A percentile compares a stretch with the other conserved stretches of the same genome.
Evolutionary conservation across 768 basidiomycete genomes (phyloP).

Genomic region (Tulasnella sp.): DNA sequence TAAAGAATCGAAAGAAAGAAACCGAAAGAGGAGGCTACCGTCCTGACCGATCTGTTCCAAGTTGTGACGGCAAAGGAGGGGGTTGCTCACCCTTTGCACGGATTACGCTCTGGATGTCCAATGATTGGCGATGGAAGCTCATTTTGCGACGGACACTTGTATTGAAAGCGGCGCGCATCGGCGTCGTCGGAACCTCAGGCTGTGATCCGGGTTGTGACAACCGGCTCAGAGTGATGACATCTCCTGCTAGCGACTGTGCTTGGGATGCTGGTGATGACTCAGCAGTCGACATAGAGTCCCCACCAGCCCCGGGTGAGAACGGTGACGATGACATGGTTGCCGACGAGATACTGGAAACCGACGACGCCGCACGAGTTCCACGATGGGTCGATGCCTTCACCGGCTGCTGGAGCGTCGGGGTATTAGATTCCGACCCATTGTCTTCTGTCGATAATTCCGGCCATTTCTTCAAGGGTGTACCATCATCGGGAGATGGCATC

Average conservation of each 20-base stretch:
- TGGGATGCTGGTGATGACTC: constrained; percentile 8
- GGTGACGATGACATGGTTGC: constrained; percentile 5
- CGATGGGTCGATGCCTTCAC: not conserved
- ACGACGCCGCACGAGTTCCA: not conserved
- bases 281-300: constrained; percentile 5
- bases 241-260: not conserved
- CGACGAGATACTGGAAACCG: constrained; percentile 9
- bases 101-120: not conserved
- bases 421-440: constrained; percentile 1
- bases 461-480: not conserved
- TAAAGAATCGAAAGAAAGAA: not conserved
- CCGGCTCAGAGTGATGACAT: too few species aligned
- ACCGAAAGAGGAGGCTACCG: not conserved
- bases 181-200: not conserved
- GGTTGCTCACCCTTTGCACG: not conserved
- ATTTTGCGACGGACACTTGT: not conserved
- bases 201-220: not conserved
- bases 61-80: not conserved
- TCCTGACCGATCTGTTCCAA: not conserved
- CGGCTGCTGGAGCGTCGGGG: not conserved
- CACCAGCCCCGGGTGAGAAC: constrained; percentile 4
- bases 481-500: not conserved
- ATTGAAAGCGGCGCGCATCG: constrained; percentile 7
- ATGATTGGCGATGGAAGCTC: constrained; percentile 11
- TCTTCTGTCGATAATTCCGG: not conserved